A percentile compares a stretch with the other conserved stretches of the same genome.
Conservation (phyloP, 495 filamentous ascomycete genomes). For the Umbilicaria muhlenbergii region DNA sequence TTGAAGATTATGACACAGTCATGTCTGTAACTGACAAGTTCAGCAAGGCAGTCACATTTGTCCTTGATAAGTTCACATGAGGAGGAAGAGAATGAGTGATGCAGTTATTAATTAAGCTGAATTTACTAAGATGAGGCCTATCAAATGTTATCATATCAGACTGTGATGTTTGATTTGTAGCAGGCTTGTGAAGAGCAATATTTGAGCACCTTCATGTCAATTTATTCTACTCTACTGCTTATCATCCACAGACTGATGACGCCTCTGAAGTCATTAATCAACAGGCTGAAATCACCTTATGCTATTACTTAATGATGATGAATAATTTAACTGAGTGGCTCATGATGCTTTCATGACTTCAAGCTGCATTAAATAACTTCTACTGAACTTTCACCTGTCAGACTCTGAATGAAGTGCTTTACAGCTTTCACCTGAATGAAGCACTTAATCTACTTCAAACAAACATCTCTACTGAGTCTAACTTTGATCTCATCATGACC, state of each 20-base stretch:
- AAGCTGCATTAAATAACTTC: background rate
- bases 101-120: too few species aligned
- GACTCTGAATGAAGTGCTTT: background rate
- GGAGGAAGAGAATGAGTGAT: too few species aligned
- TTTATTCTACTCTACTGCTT: constrained; percentile 1
- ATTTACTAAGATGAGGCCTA: background rate
- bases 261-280: constrained; percentile 8
- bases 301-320: too few species aligned
- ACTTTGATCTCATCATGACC: too few species aligned
- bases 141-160: background rate
- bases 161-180: background rate
- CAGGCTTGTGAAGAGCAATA: background rate
- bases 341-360: background rate
- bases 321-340: background rate
- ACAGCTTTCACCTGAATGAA: background rate
- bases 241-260: constrained; percentile 11
- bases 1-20: too few species aligned
- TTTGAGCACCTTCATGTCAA: background rate
- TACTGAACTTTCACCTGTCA: background rate
- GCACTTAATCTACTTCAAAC: background rate
- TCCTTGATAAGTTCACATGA: too few species aligned
- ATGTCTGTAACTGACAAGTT: too few species aligned
- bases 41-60: too few species aligned
- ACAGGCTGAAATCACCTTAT: constrained; percentile 1
- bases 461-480: too few species aligned